Conservation (phyloP, 768 basidiomycete genomes). For the Austroboletus festivus region DNA sequence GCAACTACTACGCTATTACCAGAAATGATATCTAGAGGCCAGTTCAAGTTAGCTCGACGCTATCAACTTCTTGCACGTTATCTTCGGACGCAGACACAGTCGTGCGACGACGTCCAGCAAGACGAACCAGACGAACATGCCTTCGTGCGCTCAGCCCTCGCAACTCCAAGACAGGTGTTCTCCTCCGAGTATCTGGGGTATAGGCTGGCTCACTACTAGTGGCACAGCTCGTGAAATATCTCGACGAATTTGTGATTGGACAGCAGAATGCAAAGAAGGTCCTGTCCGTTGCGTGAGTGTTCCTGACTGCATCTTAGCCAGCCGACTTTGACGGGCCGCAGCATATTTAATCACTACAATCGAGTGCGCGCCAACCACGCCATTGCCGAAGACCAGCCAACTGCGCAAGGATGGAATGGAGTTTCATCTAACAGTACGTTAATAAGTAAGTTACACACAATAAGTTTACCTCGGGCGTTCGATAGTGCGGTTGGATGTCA, state of each 20-base stretch:
- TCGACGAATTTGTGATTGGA: constrained; percentile 87
- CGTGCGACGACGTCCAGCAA: constrained; percentile 37
- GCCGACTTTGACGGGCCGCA: constrained; percentile 28
- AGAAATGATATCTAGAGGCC: constrained; percentile 22
- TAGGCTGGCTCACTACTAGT: constrained; percentile 8
- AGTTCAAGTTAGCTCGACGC: constrained; percentile 26
- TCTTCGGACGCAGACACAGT: constrained; percentile 58
- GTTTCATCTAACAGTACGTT: constrained; percentile 29
- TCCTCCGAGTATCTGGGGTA: neutral
- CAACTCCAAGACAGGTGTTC: constrained; percentile 56
- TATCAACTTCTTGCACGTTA: constrained; percentile 32
- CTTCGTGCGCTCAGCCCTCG: constrained; percentile 43
- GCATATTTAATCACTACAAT: constrained; percentile 94
- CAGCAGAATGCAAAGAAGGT: constrained; percentile 93
- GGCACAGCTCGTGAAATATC: constrained; percentile 72
- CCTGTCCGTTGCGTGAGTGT: constrained; percentile 85
- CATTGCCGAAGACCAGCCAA: constrained; percentile 40
- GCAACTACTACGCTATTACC: neutral
- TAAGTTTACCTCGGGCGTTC: neutral
- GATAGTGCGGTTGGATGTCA: constrained; percentile 40
- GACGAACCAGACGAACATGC: constrained; percentile 33
- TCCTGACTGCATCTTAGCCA: neutral
- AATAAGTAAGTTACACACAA: too few species aligned
- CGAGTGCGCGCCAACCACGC: constrained; percentile 73
- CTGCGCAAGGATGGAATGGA: constrained; percentile 30